Evolutionary conservation across 139 green algal species (phyloP).

Genomic region (Coelastrella sp.): DNA sequence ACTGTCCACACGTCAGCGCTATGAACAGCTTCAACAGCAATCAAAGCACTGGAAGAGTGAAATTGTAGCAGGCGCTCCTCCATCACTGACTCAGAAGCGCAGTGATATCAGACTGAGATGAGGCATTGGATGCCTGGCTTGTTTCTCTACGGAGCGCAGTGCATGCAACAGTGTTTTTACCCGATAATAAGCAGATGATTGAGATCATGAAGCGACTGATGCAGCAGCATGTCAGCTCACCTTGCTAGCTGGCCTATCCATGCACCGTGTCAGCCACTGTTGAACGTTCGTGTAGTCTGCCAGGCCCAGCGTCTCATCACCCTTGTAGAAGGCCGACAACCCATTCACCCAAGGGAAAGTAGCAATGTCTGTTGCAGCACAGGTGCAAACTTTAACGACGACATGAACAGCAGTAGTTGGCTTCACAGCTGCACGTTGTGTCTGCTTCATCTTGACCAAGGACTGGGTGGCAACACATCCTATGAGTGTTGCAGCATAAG

Average conservation of each 20-base stretch:
- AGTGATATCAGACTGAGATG: not conserved
- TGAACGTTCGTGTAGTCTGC: constrained; percentile 22
- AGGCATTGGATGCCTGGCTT: not conserved
- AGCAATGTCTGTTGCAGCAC: constrained; percentile 47
- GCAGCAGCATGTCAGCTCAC: not conserved
- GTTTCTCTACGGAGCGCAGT: not conserved
- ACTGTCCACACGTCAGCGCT: not conserved
- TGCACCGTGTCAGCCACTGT: constrained; percentile 30
- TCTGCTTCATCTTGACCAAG: too few relatives aligned
- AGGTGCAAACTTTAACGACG: not conserved
- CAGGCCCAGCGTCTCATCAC: constrained; percentile 24
- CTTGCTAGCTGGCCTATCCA: constrained; percentile 42
- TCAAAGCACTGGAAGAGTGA: not conserved
- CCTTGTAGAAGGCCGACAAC: constrained; percentile 12
- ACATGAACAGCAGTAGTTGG: too few relatives aligned
- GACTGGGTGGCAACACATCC: not conserved
- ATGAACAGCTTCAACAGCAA: not conserved
- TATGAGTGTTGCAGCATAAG: not conserved
- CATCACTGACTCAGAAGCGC: not conserved
- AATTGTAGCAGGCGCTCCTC: not conserved
- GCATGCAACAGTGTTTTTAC: not conserved
- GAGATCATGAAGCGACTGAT: not conserved
- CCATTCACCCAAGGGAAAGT: constrained; percentile 53
- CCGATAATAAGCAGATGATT: not conserved
- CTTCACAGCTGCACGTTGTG: too few relatives aligned